Percentiles rank a stretch among this genome's conserved stretches.
Conservation (phyloP, 2,329 filamentous ascomycete genomes). For the Moelleriella libera region DNA sequence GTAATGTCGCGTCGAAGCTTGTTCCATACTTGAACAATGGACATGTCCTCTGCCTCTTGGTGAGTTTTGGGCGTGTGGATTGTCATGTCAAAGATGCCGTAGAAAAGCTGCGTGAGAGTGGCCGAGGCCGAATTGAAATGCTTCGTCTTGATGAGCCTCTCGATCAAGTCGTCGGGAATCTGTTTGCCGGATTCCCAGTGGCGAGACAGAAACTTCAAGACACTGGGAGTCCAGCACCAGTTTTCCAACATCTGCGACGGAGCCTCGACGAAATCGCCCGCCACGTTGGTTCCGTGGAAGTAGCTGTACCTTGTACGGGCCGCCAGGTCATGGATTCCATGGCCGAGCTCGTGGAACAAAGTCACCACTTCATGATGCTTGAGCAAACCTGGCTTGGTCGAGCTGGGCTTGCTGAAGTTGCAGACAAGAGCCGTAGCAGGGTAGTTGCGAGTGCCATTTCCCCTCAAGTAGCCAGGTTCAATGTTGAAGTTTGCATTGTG, state of each 20-base stretch:
- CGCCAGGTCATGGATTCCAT: slow-evolving; percentile 57
- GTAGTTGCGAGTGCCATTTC: slow-evolving; percentile 58
- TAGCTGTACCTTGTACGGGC: slow-evolving; percentile 47
- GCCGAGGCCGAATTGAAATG: slow-evolving; percentile 70
- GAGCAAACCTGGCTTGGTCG: slow-evolving; percentile 61
- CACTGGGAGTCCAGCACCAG: slow-evolving; percentile 58
- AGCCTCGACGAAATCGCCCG: slow-evolving; percentile 57
- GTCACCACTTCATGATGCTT: slow-evolving; percentile 77
- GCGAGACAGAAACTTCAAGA: slow-evolving; percentile 51
- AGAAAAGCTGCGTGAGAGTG: slow-evolving; percentile 66
- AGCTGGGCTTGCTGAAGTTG: slow-evolving; percentile 72
- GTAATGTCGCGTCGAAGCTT: slow-evolving; percentile 56
- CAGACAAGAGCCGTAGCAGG: slow-evolving; percentile 70
- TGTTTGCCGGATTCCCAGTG: slow-evolving; percentile 58
- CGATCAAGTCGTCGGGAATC: slow-evolving; percentile 62
- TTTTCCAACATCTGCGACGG: slow-evolving; percentile 64
- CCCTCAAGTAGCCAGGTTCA: slow-evolving; percentile 53
- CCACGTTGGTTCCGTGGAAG: slow-evolving; percentile 53
- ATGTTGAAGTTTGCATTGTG: slow-evolving; percentile 79
- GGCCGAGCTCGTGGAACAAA: slow-evolving; percentile 64
- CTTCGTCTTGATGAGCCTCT: slow-evolving; percentile 62
- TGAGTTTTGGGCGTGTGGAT: slow-evolving; percentile 60
- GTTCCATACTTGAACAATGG: slow-evolving; percentile 58
- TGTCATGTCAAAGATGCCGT: slow-evolving; percentile 74
- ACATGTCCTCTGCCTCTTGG: slow-evolving; percentile 49